Evolutionary conservation across 2,329 filamentous ascomycete species (phyloP).

Genomic region (Diaporthe humulicola): DNA sequence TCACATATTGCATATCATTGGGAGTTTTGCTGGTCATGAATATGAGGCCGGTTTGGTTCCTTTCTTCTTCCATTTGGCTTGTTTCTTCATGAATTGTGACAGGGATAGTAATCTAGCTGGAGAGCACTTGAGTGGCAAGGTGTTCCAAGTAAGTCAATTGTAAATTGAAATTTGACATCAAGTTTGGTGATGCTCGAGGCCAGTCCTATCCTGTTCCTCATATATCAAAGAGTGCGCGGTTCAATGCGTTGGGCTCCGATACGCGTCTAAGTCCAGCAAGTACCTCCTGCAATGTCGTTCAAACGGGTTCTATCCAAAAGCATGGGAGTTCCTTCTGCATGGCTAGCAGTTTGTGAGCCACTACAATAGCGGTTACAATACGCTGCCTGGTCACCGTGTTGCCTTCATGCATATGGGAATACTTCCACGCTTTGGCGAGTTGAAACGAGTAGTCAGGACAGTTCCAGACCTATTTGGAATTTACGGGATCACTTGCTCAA

Average conservation of each 20-base stretch:
- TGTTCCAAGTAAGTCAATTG: not conserved
- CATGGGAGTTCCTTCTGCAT: not conserved
- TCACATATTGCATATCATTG: conserved; percentile 14
- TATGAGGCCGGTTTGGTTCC: not conserved
- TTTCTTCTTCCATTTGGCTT: not conserved
- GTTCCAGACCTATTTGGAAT: not conserved
- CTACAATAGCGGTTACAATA: not conserved
- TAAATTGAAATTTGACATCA: not conserved
- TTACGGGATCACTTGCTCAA: not conserved
- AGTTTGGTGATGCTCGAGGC: not conserved
- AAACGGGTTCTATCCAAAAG: no score
- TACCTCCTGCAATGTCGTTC: not conserved
- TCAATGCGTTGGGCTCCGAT: not conserved
- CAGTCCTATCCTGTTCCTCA: no score
- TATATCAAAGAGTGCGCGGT: not conserved
- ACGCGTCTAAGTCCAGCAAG: not conserved
- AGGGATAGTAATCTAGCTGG: not conserved
- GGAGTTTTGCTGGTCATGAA: conserved; percentile 7
- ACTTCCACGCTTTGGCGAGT: not conserved
- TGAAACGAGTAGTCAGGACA: not conserved
- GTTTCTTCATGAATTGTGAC: not conserved
- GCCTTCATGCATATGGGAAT: not conserved
- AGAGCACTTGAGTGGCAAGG: not conserved
- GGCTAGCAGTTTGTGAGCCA: not conserved
- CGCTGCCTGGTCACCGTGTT: not conserved